Conservation (phyloP, 768 basidiomycete genomes). For the Rhodosporidiobolus sp. region DNA sequence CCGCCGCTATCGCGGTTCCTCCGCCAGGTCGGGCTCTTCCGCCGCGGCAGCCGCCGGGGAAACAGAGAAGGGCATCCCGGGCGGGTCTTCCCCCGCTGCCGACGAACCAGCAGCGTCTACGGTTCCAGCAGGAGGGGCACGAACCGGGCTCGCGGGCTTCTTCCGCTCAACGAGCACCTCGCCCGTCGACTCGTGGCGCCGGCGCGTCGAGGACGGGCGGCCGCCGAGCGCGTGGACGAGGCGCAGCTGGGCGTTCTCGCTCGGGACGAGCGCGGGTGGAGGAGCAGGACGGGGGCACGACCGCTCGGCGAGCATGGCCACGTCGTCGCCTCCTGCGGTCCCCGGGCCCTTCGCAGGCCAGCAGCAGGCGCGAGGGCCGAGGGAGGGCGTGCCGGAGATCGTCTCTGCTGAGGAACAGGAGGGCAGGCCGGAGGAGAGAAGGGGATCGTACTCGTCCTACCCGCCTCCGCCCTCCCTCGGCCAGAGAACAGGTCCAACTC, state of each 20-base stretch:
- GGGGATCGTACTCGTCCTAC: no score
- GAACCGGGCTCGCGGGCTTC: background rate
- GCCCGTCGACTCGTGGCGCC: conserved; percentile 5
- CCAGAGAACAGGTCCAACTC: no score
- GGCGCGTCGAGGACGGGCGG: background rate
- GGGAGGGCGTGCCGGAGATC: no score
- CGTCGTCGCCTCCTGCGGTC: no score
- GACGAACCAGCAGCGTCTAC: background rate
- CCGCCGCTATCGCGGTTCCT: background rate
- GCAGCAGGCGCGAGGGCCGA: no score
- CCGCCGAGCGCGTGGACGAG: background rate
- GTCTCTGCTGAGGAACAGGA: no score
- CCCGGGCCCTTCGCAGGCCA: no score
- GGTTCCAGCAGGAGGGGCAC: background rate
- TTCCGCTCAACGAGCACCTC: background rate
- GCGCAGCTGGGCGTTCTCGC: background rate
- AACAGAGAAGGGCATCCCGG: no score
- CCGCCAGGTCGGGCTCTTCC: background rate
- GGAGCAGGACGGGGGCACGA: background rate
- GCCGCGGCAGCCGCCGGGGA: no score
- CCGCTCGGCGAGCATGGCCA: background rate
- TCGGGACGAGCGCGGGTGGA: background rate
- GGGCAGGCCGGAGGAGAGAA: no score
- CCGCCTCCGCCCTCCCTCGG: no score
- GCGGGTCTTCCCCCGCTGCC: no score